Evolutionary conservation across 1,284 basidiomycete genomes (phyloP), one percentile per base, ranked within the genome.

Genomic region (Blastosporella zonata): DNA sequence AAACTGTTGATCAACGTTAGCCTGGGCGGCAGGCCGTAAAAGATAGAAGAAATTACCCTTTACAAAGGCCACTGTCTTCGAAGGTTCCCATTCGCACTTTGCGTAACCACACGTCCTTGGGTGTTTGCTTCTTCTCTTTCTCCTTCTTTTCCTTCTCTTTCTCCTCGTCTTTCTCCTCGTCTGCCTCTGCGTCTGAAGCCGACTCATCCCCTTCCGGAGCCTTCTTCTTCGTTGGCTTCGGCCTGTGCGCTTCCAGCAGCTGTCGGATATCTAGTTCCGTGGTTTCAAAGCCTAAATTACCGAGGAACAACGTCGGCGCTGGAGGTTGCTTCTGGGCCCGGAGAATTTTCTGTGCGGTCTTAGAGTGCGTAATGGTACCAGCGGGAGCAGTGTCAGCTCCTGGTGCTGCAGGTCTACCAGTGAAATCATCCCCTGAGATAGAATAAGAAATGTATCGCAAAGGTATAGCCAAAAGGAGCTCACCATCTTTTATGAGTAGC

Each of bases 11-110:
- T 37, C 39, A 31, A 33, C 21, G 33, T 46, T 21, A 36, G 45
- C 25, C 41, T 21, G n/a, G n/a, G 18, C 18, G 25, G 33, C 29
- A 22, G 15, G 1, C 25, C 28, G 33, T 15, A 7, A 20, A 34
- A 18, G 15, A 34, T 22, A 31, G 12, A 28, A 38, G 23, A 18
- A 33, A 20, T 67, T 63, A 97, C 90, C 96, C 96, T 78, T 98
- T 99, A 70, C 96, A 98, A 54, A 85, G 74, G 5, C 93, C 93
- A 46, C 81, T 89, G 66, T 98, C 96, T 65, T 98, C 93, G 58
- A 99, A 99, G 13, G 93, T 94, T 1, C 93, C 94, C 77, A 99
- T 78, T 3, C 96, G 83, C 22, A 98, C 75, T 65, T 94, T 94
- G 54, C 90, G 81, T 68, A 98, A 84, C 67, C 93, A 94, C 44